A percentile compares a stretch with the other conserved stretches of the same genome.
Conservation (phyloP, 179 eudicot genomes). For the Actinidia arguta region DNA sequence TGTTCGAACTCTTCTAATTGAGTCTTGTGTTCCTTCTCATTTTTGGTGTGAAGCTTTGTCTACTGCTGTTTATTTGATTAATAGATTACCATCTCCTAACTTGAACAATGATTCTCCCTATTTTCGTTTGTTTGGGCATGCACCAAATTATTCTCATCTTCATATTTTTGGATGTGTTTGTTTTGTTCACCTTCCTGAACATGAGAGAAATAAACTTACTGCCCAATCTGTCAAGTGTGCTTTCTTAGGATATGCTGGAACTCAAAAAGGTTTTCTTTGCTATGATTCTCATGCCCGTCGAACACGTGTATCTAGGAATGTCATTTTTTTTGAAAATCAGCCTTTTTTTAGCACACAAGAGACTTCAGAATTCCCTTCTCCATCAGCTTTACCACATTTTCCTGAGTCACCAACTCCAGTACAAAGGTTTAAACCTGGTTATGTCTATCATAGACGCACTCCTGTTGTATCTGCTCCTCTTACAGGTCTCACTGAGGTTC, state of each 20-base stretch:
- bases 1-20: too few species aligned
- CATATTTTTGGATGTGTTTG: too few species aligned
- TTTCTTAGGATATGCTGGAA: neutral
- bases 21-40: conserved; percentile 8
- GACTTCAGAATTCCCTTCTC: neutral
- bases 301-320: neutral
- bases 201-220: neutral
- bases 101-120: neutral
- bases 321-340: neutral
- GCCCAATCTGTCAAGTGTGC: conserved; percentile 11
- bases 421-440: neutral
- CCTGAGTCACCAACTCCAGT: neutral
- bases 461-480: too few species aligned
- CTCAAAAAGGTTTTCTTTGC: neutral
- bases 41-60: conserved; percentile 18
- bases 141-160: too few species aligned
- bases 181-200: conserved; percentile 7
- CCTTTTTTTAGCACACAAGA: neutral
- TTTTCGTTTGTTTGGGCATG: conserved; percentile 12
- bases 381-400: neutral
- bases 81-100: neutral
- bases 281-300: neutral
- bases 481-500: too few species aligned
- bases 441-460: too few species aligned
- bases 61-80: conserved; percentile 4